Percentiles rank a stretch among this genome's conserved stretches.
These are phyloP conservation scores for Torulaspora gathmanii DNA, from an alignment of 805 yeast species.

Conservation along the genomic window DNA sequence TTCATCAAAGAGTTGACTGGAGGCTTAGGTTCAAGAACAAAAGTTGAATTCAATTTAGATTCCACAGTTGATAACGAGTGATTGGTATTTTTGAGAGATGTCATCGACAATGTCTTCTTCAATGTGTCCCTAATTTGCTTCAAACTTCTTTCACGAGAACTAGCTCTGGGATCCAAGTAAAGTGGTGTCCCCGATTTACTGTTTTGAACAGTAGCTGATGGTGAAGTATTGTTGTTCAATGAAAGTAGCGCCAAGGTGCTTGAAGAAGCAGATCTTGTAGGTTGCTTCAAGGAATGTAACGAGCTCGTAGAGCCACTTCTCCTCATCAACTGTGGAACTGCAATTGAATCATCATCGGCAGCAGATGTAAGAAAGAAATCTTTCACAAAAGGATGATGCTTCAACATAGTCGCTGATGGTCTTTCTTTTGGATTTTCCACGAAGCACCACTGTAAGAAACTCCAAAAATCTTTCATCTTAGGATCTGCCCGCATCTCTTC, in stretches of 20 bases:
- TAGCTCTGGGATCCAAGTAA: constrained; percentile 7
- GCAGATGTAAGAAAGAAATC: constrained; percentile 21
- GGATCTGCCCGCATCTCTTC: constrained; percentile 57
- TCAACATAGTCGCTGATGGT: constrained; percentile 42
- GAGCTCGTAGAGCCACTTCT: constrained; percentile 24
- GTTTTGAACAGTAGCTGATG: constrained; percentile 6
- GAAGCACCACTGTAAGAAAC: constrained; percentile 55
- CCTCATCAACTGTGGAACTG: constrained; percentile 9
- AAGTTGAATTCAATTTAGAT: constrained; percentile 27
- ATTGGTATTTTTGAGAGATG: constrained; percentile 14
- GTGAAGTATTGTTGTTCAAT: constrained; percentile 5
- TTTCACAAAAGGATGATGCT: constrained; percentile 42
- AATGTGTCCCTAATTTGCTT: constrained; percentile 23
- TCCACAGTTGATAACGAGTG: constrained; percentile 9
- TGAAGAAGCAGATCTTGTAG: constrained; percentile 20
- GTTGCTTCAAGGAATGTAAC: constrained; percentile 22
- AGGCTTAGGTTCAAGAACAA: constrained; percentile 31
- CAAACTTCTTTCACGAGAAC: constrained; percentile 15
- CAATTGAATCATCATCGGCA: constrained; percentile 1
- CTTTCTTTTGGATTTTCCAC: constrained; percentile 43
- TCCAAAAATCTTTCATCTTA: constrained; percentile 43
- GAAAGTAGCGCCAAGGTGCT: constrained; percentile 9
- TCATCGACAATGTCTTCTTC: constrained; percentile 26
- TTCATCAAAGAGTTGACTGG: constrained; percentile 32
- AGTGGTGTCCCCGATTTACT: constrained; percentile 9